phyloP scores from a whole-genome alignment of 192 early-diverging fungal genomes.

The Mortierella antarctica region DNA sequence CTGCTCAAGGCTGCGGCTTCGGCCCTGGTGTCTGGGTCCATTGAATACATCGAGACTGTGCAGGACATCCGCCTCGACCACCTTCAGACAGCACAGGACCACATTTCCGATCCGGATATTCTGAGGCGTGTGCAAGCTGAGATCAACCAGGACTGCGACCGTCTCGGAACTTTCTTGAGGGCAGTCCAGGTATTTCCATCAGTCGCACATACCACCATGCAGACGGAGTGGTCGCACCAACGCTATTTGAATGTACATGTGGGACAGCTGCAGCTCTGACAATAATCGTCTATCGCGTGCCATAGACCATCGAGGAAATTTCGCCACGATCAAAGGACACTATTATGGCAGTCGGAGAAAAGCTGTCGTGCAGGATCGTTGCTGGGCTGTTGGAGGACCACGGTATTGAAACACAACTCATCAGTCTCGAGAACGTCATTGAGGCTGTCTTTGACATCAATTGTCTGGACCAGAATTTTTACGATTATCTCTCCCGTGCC shows the following conservation, averaged over 20 bases:
- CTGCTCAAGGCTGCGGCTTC: constrained; percentile 77
- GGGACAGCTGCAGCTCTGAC: not conserved
- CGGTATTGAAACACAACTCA: constrained; percentile 86
- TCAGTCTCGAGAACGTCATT: constrained; percentile 88
- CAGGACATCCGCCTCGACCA: constrained; percentile 86
- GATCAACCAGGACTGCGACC: constrained; percentile 80
- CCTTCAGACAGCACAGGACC: constrained; percentile 68
- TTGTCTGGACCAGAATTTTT: constrained; percentile 90
- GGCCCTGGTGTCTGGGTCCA: constrained; percentile 74
- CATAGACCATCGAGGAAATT: constrained; percentile 90
- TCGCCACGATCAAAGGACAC: constrained; percentile 94
- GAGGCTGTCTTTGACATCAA: constrained; percentile 80
- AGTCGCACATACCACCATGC: too few relatives aligned
- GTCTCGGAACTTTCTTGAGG: constrained; percentile 83
- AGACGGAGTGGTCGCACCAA: not conserved
- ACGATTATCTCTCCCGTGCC: constrained; percentile 85
- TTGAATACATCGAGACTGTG: constrained; percentile 78
- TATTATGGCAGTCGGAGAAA: constrained; percentile 94
- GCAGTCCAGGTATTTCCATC: constrained; percentile 78
- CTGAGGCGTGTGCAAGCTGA: constrained; percentile 61
- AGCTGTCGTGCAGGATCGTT: constrained; percentile 90
- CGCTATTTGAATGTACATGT: not conserved
- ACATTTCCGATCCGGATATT: constrained; percentile 63
- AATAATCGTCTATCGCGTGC: not conserved
- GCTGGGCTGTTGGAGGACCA: constrained; percentile 81